Evolutionary conservation across 495 filamentous ascomycete species (phyloP).

Genomic region (Endocarpon pusillum): DNA sequence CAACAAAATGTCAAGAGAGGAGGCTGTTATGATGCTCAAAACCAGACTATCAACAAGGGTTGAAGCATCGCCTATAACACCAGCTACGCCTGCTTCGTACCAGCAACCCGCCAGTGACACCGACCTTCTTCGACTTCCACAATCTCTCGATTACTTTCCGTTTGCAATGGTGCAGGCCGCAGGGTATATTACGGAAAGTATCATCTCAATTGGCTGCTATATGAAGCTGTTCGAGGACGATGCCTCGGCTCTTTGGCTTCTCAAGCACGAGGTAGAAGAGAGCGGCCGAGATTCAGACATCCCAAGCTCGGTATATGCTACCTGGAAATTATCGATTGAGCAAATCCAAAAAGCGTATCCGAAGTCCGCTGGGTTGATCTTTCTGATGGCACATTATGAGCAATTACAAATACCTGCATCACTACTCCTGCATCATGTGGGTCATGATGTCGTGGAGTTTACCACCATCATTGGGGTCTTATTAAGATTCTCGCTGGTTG

Average conservation of each 20-base stretch:
- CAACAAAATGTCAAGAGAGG: no score
- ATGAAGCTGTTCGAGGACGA: constrained; percentile 15
- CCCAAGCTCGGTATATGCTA: constrained; percentile 16
- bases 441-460: constrained; percentile 13
- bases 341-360: constrained; percentile 19
- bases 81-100: no score
- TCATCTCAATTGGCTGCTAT: constrained; percentile 14
- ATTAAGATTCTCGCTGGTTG: constrained; percentile 24
- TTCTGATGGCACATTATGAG: constrained; percentile 26
- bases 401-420: constrained; percentile 22
- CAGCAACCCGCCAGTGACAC: no score
- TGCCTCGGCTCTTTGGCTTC: constrained; percentile 7
- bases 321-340: constrained; percentile 23
- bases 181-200: constrained; percentile 15
- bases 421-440: constrained; percentile 13
- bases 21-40: no score
- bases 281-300: constrained; percentile 14
- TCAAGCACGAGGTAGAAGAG: constrained; percentile 9
- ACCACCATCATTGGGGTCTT: constrained; percentile 19
- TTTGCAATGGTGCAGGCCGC: constrained; percentile 19
- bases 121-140: constrained; percentile 8
- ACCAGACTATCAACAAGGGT: no score
- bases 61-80: no score
- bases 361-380: constrained; percentile 25
- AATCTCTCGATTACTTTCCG: constrained; percentile 11